Conservation (phyloP, 2,329 filamentous ascomycete species). For the Aspergillus fumigatus region DNA sequence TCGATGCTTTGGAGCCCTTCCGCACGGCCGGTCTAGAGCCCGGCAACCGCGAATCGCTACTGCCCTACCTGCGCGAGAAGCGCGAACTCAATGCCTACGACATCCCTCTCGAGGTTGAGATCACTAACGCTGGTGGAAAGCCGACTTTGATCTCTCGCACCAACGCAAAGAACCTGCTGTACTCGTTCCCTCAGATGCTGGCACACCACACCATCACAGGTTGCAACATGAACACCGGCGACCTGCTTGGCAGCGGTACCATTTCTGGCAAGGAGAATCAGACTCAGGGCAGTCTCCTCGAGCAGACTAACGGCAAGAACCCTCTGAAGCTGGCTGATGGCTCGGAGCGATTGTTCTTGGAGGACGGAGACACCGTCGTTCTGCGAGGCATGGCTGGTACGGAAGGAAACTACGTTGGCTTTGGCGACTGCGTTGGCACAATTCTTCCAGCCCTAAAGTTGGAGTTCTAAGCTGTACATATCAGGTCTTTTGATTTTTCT, state of each 20-base stretch:
- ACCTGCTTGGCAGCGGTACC: slow-evolving; percentile 73
- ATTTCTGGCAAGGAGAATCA: slow-evolving; percentile 61
- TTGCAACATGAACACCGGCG: slow-evolving; percentile 68
- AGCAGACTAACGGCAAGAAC: slow-evolving; percentile 67
- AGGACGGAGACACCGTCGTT: slow-evolving; percentile 68
- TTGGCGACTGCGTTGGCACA: slow-evolving; percentile 66
- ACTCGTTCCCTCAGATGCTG: slow-evolving; percentile 79
- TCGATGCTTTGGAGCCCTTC: slow-evolving; percentile 71
- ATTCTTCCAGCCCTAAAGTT: slow-evolving; percentile 48
- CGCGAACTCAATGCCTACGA: slow-evolving; percentile 57
- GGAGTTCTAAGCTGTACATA: slow-evolving; percentile 10
- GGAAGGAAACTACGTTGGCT: slow-evolving; percentile 66
- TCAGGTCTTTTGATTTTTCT: slow-evolving; percentile 2
- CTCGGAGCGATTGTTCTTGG: slow-evolving; percentile 65
- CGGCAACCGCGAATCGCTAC: slow-evolving; percentile 49
- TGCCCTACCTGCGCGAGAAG: slow-evolving; percentile 63
- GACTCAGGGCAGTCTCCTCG: slow-evolving; percentile 65
- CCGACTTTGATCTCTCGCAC: slow-evolving; percentile 57
- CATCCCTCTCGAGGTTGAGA: slow-evolving; percentile 63
- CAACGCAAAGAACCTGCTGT: slow-evolving; percentile 66
- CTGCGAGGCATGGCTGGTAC: slow-evolving; percentile 64
- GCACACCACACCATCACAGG: slow-evolving; percentile 73
- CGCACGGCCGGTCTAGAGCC: slow-evolving; percentile 49
- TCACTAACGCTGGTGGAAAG: slow-evolving; percentile 42
- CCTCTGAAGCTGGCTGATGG: slow-evolving; percentile 58